Conservation (phyloP, 139 green algal genomes). For the Coelastrella sp. region DNA sequence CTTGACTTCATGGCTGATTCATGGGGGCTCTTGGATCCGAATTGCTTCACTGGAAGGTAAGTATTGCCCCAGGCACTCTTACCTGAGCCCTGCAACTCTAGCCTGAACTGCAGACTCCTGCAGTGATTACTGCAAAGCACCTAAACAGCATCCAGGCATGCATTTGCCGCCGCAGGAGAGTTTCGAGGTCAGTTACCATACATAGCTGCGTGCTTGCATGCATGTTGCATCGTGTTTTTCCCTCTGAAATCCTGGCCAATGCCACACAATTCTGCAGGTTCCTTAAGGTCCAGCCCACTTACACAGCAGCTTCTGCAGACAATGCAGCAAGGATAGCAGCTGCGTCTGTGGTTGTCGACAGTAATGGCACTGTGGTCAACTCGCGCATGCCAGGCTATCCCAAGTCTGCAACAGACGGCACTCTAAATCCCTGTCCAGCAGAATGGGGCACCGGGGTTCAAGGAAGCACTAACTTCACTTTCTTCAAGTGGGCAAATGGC, state of each 20-base stretch:
- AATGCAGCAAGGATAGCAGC: conserved; percentile 22
- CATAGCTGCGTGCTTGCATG: too few relatives aligned
- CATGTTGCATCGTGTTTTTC: too few relatives aligned
- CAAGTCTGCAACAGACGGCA: background rate
- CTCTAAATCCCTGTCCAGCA: conserved; percentile 40
- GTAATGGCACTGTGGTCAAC: background rate
- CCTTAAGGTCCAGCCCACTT: conserved; percentile 50
- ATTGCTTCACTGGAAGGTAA: conserved; percentile 44
- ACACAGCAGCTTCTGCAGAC: background rate
- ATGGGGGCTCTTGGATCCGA: conserved; percentile 50
- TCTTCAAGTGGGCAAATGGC: conserved; percentile 48
- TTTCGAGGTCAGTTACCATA: background rate
- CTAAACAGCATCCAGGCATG: background rate
- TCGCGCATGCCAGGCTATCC: conserved; percentile 41
- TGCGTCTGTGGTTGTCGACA: background rate
- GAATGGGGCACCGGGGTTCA: conserved; percentile 54
- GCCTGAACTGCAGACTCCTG: too few relatives aligned
- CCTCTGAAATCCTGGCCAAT: too few relatives aligned
- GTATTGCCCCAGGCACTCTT: background rate
- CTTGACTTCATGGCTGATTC: conserved; percentile 39
- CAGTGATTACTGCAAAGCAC: background rate
- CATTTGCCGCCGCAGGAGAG: background rate
- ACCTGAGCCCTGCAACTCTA: background rate
- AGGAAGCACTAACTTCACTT: conserved; percentile 51
- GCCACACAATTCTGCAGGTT: background rate